These are phyloP conservation scores for Sporothrix brasiliensis DNA, from an alignment of 2,329 filamentous ascomycete genomes.

Conservation along the genomic window DNA sequence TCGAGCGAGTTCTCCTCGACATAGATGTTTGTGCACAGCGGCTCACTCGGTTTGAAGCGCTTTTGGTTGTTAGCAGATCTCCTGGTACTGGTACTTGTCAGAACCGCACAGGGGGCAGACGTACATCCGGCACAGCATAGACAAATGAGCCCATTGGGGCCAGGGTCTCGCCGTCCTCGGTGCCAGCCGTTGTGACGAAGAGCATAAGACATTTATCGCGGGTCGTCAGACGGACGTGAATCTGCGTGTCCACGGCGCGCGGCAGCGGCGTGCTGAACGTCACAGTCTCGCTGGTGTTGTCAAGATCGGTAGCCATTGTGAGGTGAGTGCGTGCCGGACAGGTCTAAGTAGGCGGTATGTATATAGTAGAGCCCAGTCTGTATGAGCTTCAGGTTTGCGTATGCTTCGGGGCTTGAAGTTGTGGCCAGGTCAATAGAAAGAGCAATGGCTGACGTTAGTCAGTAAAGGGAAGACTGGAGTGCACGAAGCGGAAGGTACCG, in stretches of 20 bases:
- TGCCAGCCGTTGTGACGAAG: constrained; percentile 62
- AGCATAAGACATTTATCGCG: constrained; percentile 61
- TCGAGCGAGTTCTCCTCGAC: constrained; percentile 75
- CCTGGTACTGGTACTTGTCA: background rate
- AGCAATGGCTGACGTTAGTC: background rate
- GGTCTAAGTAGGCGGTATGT: background rate
- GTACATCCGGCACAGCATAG: constrained; percentile 88
- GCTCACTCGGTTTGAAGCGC: constrained; percentile 60
- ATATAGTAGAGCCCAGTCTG: background rate
- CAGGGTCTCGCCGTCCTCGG: constrained; percentile 45
- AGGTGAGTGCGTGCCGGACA: background rate
- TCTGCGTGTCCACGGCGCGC: constrained; percentile 60
- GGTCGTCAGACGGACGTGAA: constrained; percentile 63
- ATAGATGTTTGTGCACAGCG: constrained; percentile 79
- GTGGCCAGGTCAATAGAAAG: background rate
- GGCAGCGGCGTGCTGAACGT: constrained; percentile 65
- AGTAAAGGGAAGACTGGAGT: background rate
- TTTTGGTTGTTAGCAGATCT: constrained; percentile 38
- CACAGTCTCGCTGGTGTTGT: constrained; percentile 36
- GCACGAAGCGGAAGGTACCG: constrained; percentile 17
- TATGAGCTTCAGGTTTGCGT: background rate
- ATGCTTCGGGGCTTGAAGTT: background rate
- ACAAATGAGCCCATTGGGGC: constrained; percentile 83
- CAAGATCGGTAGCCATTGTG: constrained; percentile 6
- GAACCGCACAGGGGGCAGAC: constrained; percentile 40